Evolutionary conservation across 2,329 filamentous ascomycete species (phyloP).

Genomic region (Penicillium decumbens): DNA sequence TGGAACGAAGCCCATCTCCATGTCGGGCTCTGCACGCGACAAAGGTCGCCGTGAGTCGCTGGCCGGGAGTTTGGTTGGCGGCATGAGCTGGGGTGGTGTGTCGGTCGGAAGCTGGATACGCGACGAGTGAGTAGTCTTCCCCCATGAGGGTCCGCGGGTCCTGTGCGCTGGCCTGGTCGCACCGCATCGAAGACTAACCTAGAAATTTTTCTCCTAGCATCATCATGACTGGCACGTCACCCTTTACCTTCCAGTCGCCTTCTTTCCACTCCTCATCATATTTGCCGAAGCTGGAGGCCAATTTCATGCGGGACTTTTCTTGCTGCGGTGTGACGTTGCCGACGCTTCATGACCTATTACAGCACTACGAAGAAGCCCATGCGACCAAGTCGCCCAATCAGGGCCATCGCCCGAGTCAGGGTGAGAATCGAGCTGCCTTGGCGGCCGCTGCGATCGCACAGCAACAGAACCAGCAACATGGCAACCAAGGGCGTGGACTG

Average conservation of each 20-base stretch:
- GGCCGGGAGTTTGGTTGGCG: constrained; percentile 61
- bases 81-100: constrained; percentile 95
- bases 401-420: constrained; percentile 48
- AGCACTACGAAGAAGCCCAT: constrained; percentile 95
- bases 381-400: constrained; percentile 60
- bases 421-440: constrained; percentile 49
- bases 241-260: constrained; percentile 82
- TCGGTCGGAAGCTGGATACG: constrained; percentile 95
- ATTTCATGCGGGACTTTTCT: constrained; percentile 95
- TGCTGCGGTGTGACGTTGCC: constrained; percentile 88
- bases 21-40: constrained; percentile 48
- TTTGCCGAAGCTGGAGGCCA: constrained; percentile 90
- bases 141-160: constrained; percentile 4
- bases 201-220: constrained; percentile 56
- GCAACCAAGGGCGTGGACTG: constrained; percentile 33
- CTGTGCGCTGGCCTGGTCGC: constrained; percentile 16
- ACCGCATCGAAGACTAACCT: constrained; percentile 26
- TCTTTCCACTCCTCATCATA: constrained; percentile 97
- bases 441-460: constrained; percentile 47
- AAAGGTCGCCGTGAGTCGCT: constrained; percentile 55
- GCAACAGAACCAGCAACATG: constrained; percentile 47
- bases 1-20: constrained; percentile 58
- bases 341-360: constrained; percentile 87
- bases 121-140: constrained; percentile 74
- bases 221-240: constrained; percentile 94